These are phyloP conservation scores for Trebouxia sp. DNA, from an alignment of 139 green algal genomes.

Conservation along the genomic window DNA sequence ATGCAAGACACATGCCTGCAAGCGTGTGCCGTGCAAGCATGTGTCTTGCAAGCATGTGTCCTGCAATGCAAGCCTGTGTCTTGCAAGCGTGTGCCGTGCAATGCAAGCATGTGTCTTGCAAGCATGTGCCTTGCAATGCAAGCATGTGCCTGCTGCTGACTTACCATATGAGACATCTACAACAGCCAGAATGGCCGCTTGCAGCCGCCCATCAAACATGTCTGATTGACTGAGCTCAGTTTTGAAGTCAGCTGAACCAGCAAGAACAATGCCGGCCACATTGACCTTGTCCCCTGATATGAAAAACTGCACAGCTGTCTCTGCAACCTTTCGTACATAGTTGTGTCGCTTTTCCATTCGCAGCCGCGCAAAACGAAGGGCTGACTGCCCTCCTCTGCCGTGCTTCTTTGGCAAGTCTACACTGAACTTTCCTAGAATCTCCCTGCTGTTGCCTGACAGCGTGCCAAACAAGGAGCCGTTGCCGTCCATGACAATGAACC, in stretches of 20 bases:
- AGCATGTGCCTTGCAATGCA: not conserved
- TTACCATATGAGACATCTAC: conserved; percentile 98
- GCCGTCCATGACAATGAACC: conserved; percentile 99
- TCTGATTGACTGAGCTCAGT: conserved; percentile 91
- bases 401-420: conserved; percentile 99
- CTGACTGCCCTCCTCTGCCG: conserved; percentile 94
- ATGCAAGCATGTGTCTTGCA: not conserved
- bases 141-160: not conserved
- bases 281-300: conserved; percentile 92
- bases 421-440: conserved; percentile 96
- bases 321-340: conserved; percentile 97
- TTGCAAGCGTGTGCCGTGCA: too few relatives aligned
- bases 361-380: conserved; percentile 97
- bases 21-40: not conserved
- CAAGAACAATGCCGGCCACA: conserved; percentile 93
- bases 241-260: conserved; percentile 98
- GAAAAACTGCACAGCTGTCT: conserved; percentile 89
- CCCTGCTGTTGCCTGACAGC: conserved; percentile 93
- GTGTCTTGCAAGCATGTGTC: not conserved
- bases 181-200: conserved; percentile 87
- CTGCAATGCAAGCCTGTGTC: too few relatives aligned
- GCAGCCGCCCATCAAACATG: conserved; percentile 95
- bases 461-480: conserved; percentile 97
- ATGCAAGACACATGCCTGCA: too few relatives aligned
- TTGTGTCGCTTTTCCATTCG: conserved; percentile 99